Evolutionary conservation across 2,329 filamentous ascomycete genomes (phyloP), one percentile per base, ranked within the genome.

Genomic region (Aspergillus spinulosporus): DNA sequence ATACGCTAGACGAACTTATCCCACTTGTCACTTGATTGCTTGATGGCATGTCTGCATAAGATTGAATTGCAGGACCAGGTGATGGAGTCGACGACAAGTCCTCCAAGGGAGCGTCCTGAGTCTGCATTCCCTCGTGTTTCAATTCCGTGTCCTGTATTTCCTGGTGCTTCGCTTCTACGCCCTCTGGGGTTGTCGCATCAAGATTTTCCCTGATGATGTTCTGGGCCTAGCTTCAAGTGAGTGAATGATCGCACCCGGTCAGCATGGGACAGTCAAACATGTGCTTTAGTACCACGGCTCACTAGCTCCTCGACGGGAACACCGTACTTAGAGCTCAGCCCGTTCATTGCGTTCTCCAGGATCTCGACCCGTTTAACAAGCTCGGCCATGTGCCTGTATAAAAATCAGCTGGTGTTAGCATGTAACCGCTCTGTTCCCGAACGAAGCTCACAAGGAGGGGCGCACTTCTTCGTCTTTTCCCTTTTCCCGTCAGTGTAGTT

Each of bases 401-500:
- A 31, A 2, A 15, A 28, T 2, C 7, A 12, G 11, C 28, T 11
- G 26, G 34, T 40, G 26, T 46, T 29, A 39, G 50, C 31, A 21
- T 11, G 34, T 12, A 48, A 31, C 14, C 14, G 42, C 4, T 9
- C 8, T 12, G 12, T 11, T 4, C 34, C 12, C 7, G 9, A 4
- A 3, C 8, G 12, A 9, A 9, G n/a, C 21, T 32, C 29, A 2
- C 21, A 3, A 28, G 4, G 34, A 2, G 7, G 11, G 15, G 5
- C 65, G 62, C 49, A 77, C 76, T 74, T 74, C 58, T 75, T 78
- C 5, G 72, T 76, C 52, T 74, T 72, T 57, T 78, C 76, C 62
- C 75, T 65, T 63, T 78, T 79, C 4, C 75, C 75, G 64, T 77
- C 75, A 11, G 74, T 76, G 62, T 78, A 78, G 54, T 70, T 73